Percentiles rank a stretch among this genome's conserved stretches.
Evolutionary conservation across 1,284 basidiomycete genomes (phyloP).

Genomic region (Pascua guehoae): DNA sequence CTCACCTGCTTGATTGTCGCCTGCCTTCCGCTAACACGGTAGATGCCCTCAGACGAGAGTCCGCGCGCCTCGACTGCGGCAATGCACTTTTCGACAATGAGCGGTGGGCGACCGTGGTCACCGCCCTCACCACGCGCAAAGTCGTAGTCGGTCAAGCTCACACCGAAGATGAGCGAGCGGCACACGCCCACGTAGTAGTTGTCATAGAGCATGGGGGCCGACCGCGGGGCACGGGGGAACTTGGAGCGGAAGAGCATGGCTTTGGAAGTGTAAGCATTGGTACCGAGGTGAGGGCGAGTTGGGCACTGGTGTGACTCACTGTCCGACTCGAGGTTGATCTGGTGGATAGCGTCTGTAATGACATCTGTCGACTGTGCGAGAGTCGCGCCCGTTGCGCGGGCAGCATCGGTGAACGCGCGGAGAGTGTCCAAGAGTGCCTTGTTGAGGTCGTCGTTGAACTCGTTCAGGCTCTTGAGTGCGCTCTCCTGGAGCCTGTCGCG

Average conservation of each 20-base stretch:
- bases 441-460: conserved; percentile 72
- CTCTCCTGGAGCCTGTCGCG: conserved; percentile 76
- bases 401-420: conserved; percentile 68
- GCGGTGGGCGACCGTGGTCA: conserved; percentile 62
- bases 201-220: conserved; percentile 37
- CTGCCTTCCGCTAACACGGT: conserved; percentile 64
- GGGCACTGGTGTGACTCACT: conserved; percentile 45
- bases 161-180: conserved; percentile 76
- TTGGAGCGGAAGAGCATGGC: conserved; percentile 14
- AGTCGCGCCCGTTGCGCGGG: conserved; percentile 54
- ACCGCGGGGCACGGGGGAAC: conserved; percentile 5
- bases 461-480: conserved; percentile 77
- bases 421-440: conserved; percentile 63
- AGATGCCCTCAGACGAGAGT: conserved; percentile 72
- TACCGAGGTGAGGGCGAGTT: neutral
- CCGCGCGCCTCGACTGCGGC: conserved; percentile 74
- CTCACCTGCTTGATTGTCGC: conserved; percentile 67
- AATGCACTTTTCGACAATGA: conserved; percentile 79
- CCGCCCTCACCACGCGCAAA: conserved; percentile 70
- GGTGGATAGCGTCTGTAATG: conserved; percentile 54
- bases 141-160: conserved; percentile 87
- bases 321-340: conserved; percentile 68
- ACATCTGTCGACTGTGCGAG: conserved; percentile 56
- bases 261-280: neutral
- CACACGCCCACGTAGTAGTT: conserved; percentile 69